Base-by-base conservation (phyloP, 495 filamentous ascomycete species). In the Trichoderma virens region DNA sequence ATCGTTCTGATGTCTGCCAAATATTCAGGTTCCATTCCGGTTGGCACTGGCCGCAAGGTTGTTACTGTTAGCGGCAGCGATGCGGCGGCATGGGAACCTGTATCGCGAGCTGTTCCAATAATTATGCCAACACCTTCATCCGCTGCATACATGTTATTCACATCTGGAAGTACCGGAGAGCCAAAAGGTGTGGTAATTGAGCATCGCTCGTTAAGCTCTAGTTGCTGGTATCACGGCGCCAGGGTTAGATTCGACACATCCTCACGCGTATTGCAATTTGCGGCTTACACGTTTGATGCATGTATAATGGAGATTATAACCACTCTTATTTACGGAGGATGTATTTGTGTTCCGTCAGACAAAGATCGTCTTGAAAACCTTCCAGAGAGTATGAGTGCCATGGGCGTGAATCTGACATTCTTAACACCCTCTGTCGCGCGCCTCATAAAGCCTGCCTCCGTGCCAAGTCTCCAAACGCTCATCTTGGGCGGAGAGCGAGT, bases 201-300 rank as follows among this genome's bases (percentile, higher is more conserved):
- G 45, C 71, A 73, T 35, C 34, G 23, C 8, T 51, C 67, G 0
- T 65, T 72, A 13, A 59, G 64, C 3, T 66, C 68, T 0, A 65
- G 65, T 27, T 3, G 18, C 23, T 23, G 20, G 16, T 8, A 6
- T 7, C 39, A 25, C 14, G 39, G 47, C n/a, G n/a, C 25, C 2
- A 5, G 4, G 2, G 2, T 63, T 9, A 60, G 65, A 70, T 32
- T 63, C 71, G 0, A 47, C 63, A 0, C 74, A 77, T 8, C 70
- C 0, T 76, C 78, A 3, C n/a, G 28, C 34, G 31, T 71, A 67
- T 47, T 62, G 34, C 62, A 63, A 35, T 86, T 81, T 62, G 78
- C 82, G 8, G 78, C 79, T 59, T 82, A 80, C 63, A 82, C 80
- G 0, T 86, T 85, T 43, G 85, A 87, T 61, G 5, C 75, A n/a